Evolutionary conservation across 495 filamentous ascomycete species (phyloP), one percentile per base, ranked within the genome.

Genomic region (Immersiella caudata): DNA sequence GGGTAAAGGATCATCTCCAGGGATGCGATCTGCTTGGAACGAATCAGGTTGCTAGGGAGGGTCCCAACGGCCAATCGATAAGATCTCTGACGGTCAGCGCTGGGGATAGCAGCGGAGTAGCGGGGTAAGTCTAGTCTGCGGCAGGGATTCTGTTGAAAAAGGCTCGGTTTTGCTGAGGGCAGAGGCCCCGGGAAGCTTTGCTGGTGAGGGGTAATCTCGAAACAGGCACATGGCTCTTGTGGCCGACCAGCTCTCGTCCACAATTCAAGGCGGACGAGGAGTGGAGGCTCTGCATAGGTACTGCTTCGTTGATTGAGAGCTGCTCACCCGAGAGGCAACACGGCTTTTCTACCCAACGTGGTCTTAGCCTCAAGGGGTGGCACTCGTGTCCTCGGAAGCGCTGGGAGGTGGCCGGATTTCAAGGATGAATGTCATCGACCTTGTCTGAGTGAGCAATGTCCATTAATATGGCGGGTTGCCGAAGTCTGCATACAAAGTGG

Each of bases 1-100:
- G 71, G 73, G 73, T 68, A 52, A 16, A 36, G 50, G 69, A 75
- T 73, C 73, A 59, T 64, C 71, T 58, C 54, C 29, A 49, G 70
- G 73, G 67, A 71, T 46, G 27, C 58, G 56, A 63, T 62, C 25
- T 26, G 11, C 29, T 24, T 56, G 16, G 59, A 66, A 52, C 73
- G 68, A 75, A 75, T 71, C 73, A 75, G 56, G 20, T 6, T 2
- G 14, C 33, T 8, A 63, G 29, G 55, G 29, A 64, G 62, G 29
- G 55, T 22, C 18, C 26, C 36, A 20, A 2, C 6, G 56, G 55
- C 73, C 73, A 74, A 72, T 74, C 21, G 70, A 74, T 68, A 72
- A 58, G 52, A 27, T 51, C 21, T 26, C 33, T 21, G 9, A 11
- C 22, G 20, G 63, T 64, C 58, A 64, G 70, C 33, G 20, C n/a